Evolutionary conservation across 176 grass and related monocot genomes (phyloP), one percentile per base, ranked within the genome.

Genomic region (Bolboschoenus planiculmis): DNA sequence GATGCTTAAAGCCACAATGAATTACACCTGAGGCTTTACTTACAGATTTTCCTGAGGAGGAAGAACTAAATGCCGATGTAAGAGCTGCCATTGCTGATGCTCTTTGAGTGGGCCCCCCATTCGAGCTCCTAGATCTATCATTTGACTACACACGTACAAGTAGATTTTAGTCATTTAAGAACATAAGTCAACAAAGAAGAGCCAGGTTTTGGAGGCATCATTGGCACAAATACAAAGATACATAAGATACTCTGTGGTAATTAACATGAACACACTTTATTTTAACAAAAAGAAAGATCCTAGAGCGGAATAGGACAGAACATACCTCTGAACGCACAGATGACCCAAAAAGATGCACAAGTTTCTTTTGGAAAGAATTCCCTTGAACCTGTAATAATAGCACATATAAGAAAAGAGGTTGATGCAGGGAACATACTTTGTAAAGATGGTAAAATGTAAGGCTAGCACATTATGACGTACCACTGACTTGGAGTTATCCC

Each of bases 301-400:
- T 80, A 42, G 20, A 34, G 15, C 23, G 35, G 64, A 58, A 39
- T 8, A 56, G 29, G 56, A 50, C 44, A 70, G 24, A 43, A 77
- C 40, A 82, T 91, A 94, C 95, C 88, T 97, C 94, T 30, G 90
- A 94, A 81, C 85, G 92, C 64, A 92, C 72, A 20, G 72, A 77
- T 33, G 72, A 72, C 80, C 95, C 95, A 82, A 97, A 94, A 84
- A 97, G 85, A 89, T 89, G 83, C 8, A 87, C 84, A 56, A 97
- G 90, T 83, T 94, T 97, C 92, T 97, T 97, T 78, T 97, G 86
- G 71, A 97, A 97, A 21, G 95, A 94, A 89, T 94, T 97, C 79
- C 95, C 95, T 90, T 92, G 92, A 83, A 88, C 85, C 95, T 97
- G 85, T 89, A 70, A 80, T 56, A 46, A 48, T 33, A 64, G 46